Evolutionary conservation across 2,329 filamentous ascomycete species (phyloP).

Genomic region (Chaetomiaceae sp.): DNA sequence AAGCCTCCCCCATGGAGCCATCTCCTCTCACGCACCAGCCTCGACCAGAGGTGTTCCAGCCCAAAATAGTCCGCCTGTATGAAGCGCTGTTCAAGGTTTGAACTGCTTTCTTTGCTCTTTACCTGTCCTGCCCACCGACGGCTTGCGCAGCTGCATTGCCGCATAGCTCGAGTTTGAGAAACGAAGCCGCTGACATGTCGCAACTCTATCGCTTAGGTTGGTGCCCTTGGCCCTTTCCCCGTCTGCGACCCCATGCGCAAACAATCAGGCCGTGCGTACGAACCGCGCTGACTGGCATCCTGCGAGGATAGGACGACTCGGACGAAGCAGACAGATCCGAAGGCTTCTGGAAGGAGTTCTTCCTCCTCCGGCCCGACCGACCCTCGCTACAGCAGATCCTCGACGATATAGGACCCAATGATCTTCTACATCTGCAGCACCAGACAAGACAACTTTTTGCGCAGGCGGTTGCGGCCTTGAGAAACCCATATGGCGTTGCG

Average conservation of each 20-base stretch:
- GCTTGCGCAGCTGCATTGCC: background rate
- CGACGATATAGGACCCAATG: constrained; percentile 64
- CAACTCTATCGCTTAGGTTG: constrained; percentile 1
- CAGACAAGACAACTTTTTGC: constrained; percentile 76
- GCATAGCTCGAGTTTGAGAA: background rate
- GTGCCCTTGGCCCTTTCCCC: background rate
- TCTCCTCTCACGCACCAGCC: constrained; percentile 92
- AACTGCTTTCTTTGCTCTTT: constrained; percentile 15
- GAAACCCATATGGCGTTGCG: constrained; percentile 52
- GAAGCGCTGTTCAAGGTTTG: constrained; percentile 72
- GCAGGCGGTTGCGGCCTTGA: constrained; percentile 66
- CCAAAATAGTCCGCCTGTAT: constrained; percentile 90
- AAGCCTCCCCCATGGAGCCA: constrained; percentile 61
- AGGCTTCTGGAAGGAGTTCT: constrained; percentile 96
- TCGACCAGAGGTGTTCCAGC: constrained; percentile 85
- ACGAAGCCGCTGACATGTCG: constrained; percentile 7
- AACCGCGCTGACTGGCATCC: constrained; percentile 1
- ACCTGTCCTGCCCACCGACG: background rate
- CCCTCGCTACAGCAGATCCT: constrained; percentile 64
- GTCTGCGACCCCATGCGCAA: background rate
- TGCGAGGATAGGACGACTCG: constrained; percentile 14
- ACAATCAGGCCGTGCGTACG: too few species aligned
- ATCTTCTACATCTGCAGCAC: constrained; percentile 71
- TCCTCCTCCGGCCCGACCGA: constrained; percentile 78
- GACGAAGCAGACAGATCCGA: constrained; percentile 70